These are phyloP conservation scores for Fraxinus paxiana DNA, from an alignment of 305 asterid genomes.

Conservation along the genomic window DNA sequence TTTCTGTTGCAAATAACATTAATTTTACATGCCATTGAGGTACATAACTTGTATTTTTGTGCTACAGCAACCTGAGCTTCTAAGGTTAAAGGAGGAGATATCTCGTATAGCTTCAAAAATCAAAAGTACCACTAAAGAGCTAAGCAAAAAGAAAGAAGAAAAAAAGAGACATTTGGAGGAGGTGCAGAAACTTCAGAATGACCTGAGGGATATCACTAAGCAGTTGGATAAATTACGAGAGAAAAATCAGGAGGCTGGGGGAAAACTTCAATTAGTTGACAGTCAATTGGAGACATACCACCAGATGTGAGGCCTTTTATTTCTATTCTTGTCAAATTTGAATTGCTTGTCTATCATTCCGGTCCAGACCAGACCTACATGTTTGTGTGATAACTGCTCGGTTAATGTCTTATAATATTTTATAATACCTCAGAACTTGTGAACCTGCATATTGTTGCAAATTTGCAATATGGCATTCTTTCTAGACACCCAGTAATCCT, in stretches of 20 bases:
- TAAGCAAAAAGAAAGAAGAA: slow-evolving; percentile 75
- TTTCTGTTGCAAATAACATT: slow-evolving; percentile 3
- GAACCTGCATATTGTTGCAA: background rate
- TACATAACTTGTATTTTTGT: slow-evolving; percentile 18
- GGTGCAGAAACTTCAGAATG: slow-evolving; percentile 74
- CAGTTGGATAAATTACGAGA: slow-evolving; percentile 80
- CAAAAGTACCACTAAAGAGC: slow-evolving; percentile 72
- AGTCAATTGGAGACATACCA: slow-evolving; percentile 92
- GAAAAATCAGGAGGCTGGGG: slow-evolving; percentile 80
- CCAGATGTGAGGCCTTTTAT: slow-evolving; percentile 60
- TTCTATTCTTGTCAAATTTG: slow-evolving; percentile 14
- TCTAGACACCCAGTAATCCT: background rate
- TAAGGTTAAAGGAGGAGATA: slow-evolving; percentile 81
- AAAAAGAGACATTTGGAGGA: slow-evolving; percentile 64
- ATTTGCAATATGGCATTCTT: background rate
- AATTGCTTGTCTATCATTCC: background rate
- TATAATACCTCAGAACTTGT: background rate
- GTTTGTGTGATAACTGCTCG: background rate
- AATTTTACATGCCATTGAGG: slow-evolving; percentile 2
- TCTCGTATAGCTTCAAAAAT: slow-evolving; percentile 71
- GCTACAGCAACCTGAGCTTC: slow-evolving; percentile 86
- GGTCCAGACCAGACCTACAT: background rate
- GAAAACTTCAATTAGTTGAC: slow-evolving; percentile 90
- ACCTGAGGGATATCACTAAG: slow-evolving; percentile 66
- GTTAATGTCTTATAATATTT: background rate